A percentile compares a stretch with the other conserved stretches of the same genome.
Evolutionary conservation across 257 asterid species (phyloP).

Genomic region (Voacanga thouarsii): DNA sequence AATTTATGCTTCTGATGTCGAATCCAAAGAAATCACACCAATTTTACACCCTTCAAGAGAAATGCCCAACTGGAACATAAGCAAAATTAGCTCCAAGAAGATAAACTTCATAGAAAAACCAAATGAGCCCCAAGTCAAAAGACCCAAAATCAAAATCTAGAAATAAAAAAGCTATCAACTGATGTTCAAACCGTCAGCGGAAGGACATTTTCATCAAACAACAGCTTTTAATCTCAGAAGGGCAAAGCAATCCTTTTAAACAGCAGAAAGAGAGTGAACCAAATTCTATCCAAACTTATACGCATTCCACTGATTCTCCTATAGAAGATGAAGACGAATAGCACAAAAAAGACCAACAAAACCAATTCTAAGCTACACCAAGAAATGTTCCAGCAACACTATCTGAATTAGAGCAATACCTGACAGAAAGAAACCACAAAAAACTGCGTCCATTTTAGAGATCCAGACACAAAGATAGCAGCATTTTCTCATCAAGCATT

Average conservation of each 20-base stretch:
- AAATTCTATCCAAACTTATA: not conserved
- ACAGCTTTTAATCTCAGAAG: not conserved
- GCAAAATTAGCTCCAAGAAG: not conserved
- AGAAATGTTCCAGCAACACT: not conserved
- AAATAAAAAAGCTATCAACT: not conserved
- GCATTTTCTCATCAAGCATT: constrained; percentile 30
- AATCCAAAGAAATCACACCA: not conserved
- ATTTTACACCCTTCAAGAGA: not conserved
- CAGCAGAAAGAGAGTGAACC: not conserved
- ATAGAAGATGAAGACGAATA: not conserved
- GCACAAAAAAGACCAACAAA: not conserved
- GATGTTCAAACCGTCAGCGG: not conserved
- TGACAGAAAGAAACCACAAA: constrained; percentile 11
- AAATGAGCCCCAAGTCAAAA: not conserved
- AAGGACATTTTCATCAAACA: not conserved
- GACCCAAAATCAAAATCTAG: not conserved
- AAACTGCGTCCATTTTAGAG: constrained; percentile 24
- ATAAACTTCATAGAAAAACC: not conserved
- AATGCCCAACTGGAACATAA: not conserved
- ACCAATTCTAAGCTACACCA: not conserved
- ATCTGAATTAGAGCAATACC: constrained; percentile 8
- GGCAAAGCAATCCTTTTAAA: not conserved
- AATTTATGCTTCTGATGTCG: not conserved
- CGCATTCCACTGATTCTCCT: constrained; percentile 1
- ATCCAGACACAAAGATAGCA: constrained; percentile 31